phyloP scores from a whole-genome alignment of 352 stramenopile species.

The Pythium monospermum region DNA sequence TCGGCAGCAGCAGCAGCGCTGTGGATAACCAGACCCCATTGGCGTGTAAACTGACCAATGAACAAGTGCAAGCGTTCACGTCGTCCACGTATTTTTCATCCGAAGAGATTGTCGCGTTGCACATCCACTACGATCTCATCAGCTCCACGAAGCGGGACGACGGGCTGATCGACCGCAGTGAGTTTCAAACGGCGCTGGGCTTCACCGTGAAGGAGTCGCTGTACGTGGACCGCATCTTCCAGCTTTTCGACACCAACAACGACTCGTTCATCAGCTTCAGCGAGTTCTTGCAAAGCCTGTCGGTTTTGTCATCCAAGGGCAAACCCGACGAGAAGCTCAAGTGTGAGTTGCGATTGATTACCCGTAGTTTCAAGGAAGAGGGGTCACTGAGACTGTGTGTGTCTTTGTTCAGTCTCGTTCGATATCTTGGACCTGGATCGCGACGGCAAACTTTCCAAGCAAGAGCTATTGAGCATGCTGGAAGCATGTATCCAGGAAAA shows the following conservation, averaged over 20 bases:
- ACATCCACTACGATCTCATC: slow-evolving; percentile 66
- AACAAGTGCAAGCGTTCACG: slow-evolving; percentile 38
- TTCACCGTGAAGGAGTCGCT: slow-evolving; percentile 79
- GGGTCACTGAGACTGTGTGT: too few relatives aligned
- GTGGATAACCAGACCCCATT: slow-evolving; percentile 21
- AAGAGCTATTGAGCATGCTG: slow-evolving; percentile 67
- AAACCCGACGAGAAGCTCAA: slow-evolving; percentile 61
- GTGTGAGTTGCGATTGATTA: too few relatives aligned
- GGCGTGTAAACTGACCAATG: slow-evolving; percentile 48
- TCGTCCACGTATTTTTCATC: slow-evolving; percentile 45
- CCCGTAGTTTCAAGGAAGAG: too few relatives aligned
- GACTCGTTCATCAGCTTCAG: slow-evolving; percentile 78
- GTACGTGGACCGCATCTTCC: slow-evolving; percentile 78
- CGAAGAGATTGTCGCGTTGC: slow-evolving; percentile 55
- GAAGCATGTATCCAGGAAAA: slow-evolving; percentile 73
- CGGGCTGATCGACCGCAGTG: slow-evolving; percentile 65
- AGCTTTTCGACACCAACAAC: slow-evolving; percentile 74
- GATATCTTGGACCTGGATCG: slow-evolving; percentile 70
- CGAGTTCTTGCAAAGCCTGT: slow-evolving; percentile 76
- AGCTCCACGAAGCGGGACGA: slow-evolving; percentile 58
- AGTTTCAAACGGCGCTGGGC: slow-evolving; percentile 74
- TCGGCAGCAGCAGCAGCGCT: slow-evolving; percentile 5
- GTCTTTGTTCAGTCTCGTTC: slow-evolving; percentile 79
- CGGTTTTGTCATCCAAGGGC: slow-evolving; percentile 65
- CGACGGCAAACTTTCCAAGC: slow-evolving; percentile 65